Evolutionary conservation across 2,329 filamentous ascomycete genomes (phyloP).

Genomic region (Fusarium sp.): DNA sequence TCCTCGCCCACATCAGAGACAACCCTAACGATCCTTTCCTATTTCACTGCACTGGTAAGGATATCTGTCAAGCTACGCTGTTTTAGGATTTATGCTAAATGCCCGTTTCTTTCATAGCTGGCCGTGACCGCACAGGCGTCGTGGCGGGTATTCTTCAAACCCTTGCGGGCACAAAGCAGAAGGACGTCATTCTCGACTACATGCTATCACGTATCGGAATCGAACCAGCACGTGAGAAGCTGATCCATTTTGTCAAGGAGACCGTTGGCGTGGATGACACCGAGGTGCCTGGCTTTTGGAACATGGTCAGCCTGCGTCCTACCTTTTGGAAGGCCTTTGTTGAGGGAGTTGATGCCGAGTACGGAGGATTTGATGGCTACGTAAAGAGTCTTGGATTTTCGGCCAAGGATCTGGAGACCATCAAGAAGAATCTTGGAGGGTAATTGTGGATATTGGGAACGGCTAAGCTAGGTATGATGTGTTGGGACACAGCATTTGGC

Average conservation of each 20-base stretch:
- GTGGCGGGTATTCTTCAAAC: constrained; percentile 61
- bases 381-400: constrained; percentile 60
- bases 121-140: constrained; percentile 66
- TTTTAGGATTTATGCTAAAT: constrained; percentile 1
- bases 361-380: constrained; percentile 63
- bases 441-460: neutral
- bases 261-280: constrained; percentile 51
- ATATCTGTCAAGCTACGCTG: neutral
- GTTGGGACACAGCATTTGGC: neutral
- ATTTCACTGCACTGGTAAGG: constrained; percentile 66
- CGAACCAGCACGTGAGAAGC: constrained; percentile 61
- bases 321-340: constrained; percentile 60
- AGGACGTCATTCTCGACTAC: constrained; percentile 61
- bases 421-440: constrained; percentile 58
- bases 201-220: constrained; percentile 65
- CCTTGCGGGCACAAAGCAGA: constrained; percentile 59
- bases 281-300: constrained; percentile 61
- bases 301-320: constrained; percentile 57
- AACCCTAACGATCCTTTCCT: constrained; percentile 57
- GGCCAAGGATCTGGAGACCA: constrained; percentile 56
- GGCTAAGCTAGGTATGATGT: neutral
- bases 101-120: constrained; percentile 51
- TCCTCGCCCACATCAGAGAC: constrained; percentile 62
- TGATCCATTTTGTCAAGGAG: constrained; percentile 56
- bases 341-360: constrained; percentile 55